Conservation (phyloP, 108 stramenopile species). For the Skeletonema menzelii region DNA sequence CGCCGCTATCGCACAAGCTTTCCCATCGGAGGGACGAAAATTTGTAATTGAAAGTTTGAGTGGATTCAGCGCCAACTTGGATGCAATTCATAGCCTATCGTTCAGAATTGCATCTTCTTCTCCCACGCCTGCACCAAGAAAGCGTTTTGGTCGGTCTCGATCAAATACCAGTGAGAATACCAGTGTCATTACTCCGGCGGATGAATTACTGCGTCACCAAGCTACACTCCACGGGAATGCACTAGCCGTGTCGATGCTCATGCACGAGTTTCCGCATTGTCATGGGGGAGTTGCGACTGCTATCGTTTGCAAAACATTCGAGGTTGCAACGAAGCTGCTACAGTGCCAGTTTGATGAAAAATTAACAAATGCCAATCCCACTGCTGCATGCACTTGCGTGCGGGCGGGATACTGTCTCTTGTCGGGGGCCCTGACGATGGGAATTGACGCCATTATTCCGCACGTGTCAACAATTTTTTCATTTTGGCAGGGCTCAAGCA, state of each 20-base stretch:
- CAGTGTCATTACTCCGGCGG: not conserved
- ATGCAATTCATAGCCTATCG: constrained; percentile 32
- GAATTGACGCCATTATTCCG: constrained; percentile 54
- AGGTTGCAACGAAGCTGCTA: constrained; percentile 65
- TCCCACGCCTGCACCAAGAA: constrained; percentile 15
- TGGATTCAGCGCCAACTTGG: constrained; percentile 40
- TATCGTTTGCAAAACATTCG: constrained; percentile 51
- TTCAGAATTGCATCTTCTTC: constrained; percentile 16
- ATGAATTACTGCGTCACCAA: constrained; percentile 50
- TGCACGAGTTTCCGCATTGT: constrained; percentile 67
- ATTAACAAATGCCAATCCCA: constrained; percentile 57
- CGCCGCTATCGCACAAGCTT: constrained; percentile 58
- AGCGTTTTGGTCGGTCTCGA: constrained; percentile 19
- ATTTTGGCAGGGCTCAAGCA: constrained; percentile 64
- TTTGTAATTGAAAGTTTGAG: constrained; percentile 50
- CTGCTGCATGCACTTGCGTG: constrained; percentile 72
- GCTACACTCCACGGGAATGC: constrained; percentile 76
- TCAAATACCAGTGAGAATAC: constrained; percentile 1
- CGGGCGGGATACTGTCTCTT: constrained; percentile 77
- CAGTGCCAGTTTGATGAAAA: constrained; percentile 60
- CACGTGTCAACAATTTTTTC: constrained; percentile 62
- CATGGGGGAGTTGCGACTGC: constrained; percentile 69
- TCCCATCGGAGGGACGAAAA: constrained; percentile 63
- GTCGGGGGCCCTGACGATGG: constrained; percentile 69
- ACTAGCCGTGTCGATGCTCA: constrained; percentile 64